Base-by-base conservation (phyloP, 495 filamentous ascomycete genomes). In the Lichenothelia convexa region DNA sequence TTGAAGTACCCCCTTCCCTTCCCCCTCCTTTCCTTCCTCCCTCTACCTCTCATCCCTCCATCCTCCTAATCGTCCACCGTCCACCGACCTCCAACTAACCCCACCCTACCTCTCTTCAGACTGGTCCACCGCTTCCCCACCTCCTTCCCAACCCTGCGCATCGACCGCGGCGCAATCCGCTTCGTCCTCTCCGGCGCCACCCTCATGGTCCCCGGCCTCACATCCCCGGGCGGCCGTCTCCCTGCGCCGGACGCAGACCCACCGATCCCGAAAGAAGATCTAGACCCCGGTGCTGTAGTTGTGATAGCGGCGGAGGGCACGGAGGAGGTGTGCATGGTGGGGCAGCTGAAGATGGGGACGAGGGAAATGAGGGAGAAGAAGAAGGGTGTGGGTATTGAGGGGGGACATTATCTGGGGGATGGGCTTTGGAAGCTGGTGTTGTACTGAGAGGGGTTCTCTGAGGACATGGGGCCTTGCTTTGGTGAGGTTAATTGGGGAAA, bases 121-220 rank as follows among this genome's bases (percentile, higher is more conserved):
- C 44, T 60, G 32, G 40, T 60, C 1, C 57, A 60, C 42, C 30
- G 64, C 21, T 81, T 76, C 59, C 77, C 77, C 4, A 47, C 60
- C 36, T 65, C 63, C 47, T 82, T 82, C 50, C 65, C 68, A 4
- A 64, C 60, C 18, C 54, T 82, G 30, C 70, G 75, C 36, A 85
- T 93, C 49, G 87, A 95, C 57, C 75, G 89, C 34, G 89, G 89
- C 35, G 89, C 91, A 0, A 94, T 95, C 56, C 82, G 91, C 40
- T 97, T 97, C 59, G 87, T 97, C 20, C 68, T 97, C 1, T 75
- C 72, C 2, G 89, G 89, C 17, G 89, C 89, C 0, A 78, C 86
- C 36, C 73, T 97, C 30, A 97, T 97, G 89, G 85, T 80, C 9
- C 89, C 89, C 0, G 89, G 89, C 0, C 52, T 95, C 41, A 97